These are phyloP conservation scores for Nitzschia sp. DNA, from an alignment of 108 stramenopile species.

Conservation along the genomic window DNA sequence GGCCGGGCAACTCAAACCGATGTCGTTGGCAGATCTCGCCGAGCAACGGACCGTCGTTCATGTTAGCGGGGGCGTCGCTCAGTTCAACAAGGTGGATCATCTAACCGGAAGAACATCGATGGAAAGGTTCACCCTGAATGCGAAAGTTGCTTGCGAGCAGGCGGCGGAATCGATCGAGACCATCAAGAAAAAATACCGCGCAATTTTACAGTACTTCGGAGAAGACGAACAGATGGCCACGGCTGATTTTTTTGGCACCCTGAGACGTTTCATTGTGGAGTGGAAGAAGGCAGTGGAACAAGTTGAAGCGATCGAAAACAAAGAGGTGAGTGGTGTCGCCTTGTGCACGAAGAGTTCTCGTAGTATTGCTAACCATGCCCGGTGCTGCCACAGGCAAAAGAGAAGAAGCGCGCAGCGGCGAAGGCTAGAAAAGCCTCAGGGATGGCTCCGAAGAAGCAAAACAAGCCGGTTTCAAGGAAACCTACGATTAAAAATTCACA, in stretches of 20 bases:
- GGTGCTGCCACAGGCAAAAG: conserved; percentile 29
- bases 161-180: conserved; percentile 51
- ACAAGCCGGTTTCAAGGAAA: no score
- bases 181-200: conserved; percentile 63
- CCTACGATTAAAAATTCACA: no score
- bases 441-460: no score
- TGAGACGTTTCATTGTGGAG: conserved; percentile 68
- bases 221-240: conserved; percentile 87
- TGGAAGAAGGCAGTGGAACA: conserved; percentile 70
- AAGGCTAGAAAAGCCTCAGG: conserved; percentile 29
- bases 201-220: conserved; percentile 79
- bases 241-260: conserved; percentile 86
- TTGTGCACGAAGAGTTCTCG: background rate
- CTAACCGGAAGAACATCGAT: conserved; percentile 61
- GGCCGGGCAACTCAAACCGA: conserved; percentile 32
- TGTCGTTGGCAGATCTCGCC: conserved; percentile 53
- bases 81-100: conserved; percentile 68
- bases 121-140: conserved; percentile 71
- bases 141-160: conserved; percentile 52
- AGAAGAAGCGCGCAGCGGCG: conserved; percentile 27
- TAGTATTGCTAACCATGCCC: conserved; percentile 1
- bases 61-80: conserved; percentile 47
- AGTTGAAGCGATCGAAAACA: conserved; percentile 63
- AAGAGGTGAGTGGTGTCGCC: conserved; percentile 31
- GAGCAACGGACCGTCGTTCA: conserved; percentile 68